These are phyloP conservation scores for Atalantia buxifolia DNA, from an alignment of 345 rosid species.

Conservation along the genomic window DNA sequence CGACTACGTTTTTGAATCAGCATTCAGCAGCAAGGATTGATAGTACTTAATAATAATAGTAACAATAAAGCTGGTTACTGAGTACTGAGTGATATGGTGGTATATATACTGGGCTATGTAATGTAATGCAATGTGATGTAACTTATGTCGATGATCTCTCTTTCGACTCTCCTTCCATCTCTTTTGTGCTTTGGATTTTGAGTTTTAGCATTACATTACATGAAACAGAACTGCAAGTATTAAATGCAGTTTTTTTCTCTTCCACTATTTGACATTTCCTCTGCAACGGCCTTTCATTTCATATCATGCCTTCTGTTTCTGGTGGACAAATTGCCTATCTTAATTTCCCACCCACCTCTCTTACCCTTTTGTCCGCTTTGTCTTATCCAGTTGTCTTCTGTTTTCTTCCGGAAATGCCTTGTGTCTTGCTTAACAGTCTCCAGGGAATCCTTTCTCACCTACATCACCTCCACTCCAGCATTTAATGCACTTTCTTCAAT, in stretches of 20 bases:
- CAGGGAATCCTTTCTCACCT: neutral
- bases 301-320: conserved; percentile 24
- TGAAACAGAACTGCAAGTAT: neutral
- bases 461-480: neutral
- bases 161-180: neutral
- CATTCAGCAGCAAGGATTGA: no score
- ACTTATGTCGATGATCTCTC: no score
- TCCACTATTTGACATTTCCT: conserved; percentile 28
- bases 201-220: neutral
- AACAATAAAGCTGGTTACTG: neutral
- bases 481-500: conserved; percentile 7
- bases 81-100: neutral
- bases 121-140: neutral
- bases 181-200: conserved; percentile 28
- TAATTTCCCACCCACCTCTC: conserved; percentile 28
- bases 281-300: conserved; percentile 40
- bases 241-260: conserved; percentile 25
- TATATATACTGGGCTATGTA: neutral
- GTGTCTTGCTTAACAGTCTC: conserved; percentile 3
- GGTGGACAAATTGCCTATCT: neutral
- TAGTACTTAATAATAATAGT: no score
- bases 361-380: conserved; percentile 16
- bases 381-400: conserved; percentile 31
- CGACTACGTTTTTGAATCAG: no score
- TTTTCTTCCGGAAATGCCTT: conserved; percentile 15